phyloP scores from a whole-genome alignment of 352 stramenopile genomes.

The Phytophthora multivora region DNA sequence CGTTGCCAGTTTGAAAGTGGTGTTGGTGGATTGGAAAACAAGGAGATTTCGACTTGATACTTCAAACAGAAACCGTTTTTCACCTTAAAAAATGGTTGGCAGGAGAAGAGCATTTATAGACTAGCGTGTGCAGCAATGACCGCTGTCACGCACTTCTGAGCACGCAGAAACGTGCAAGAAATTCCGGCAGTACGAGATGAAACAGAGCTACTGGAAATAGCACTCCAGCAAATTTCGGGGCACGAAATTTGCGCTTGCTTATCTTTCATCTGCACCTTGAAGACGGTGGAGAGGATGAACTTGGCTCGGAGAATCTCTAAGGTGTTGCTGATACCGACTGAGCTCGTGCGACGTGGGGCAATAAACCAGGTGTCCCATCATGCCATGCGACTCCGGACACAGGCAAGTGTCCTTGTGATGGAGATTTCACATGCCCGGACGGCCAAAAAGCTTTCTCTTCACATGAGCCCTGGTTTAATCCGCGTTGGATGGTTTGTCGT shows the following conservation, averaged over 20 bases:
- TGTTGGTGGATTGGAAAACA: not conserved
- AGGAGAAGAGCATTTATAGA: slow-evolving; percentile 14
- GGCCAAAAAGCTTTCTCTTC: slow-evolving; percentile 21
- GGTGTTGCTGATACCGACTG: not conserved
- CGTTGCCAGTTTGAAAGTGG: slow-evolving; percentile 22
- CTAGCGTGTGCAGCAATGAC: not conserved
- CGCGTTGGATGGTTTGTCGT: slow-evolving; percentile 27
- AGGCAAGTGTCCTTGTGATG: slow-evolving; percentile 22
- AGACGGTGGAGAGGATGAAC: not conserved
- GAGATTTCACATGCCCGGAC: slow-evolving; percentile 29
- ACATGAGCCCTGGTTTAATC: slow-evolving; percentile 22
- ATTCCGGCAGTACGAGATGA: slow-evolving; percentile 8
- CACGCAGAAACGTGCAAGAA: slow-evolving; percentile 12
- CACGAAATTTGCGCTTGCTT: too few relatives aligned
- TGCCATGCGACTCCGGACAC: slow-evolving; percentile 16
- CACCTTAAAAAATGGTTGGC: not conserved
- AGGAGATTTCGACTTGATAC: slow-evolving; percentile 10
- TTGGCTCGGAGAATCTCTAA: slow-evolving; percentile 11
- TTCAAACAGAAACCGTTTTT: slow-evolving; percentile 12
- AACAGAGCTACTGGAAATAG: slow-evolving; percentile 11
- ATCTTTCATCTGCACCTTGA: not conserved
- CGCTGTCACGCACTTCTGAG: slow-evolving; percentile 25
- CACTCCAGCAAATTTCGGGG: not conserved
- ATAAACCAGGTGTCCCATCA: slow-evolving; percentile 18
- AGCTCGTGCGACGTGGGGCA: slow-evolving; percentile 1